These are phyloP conservation scores for Pseudopithomyces chartarum DNA, from an alignment of 2,329 filamentous ascomycete species.

Conservation along the genomic window DNA sequence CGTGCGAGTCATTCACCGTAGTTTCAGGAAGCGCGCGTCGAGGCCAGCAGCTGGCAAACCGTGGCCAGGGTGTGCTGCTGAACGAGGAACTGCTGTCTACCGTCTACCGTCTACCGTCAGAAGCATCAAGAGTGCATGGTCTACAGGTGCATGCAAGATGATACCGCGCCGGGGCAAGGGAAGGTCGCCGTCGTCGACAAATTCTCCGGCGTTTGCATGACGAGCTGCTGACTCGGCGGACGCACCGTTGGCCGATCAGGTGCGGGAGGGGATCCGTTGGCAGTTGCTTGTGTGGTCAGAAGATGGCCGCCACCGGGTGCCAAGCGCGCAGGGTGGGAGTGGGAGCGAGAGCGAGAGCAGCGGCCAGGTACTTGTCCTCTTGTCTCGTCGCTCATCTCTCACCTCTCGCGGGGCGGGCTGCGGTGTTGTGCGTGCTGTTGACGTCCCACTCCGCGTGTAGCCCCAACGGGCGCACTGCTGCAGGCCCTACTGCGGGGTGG, in stretches of 20 bases:
- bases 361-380: too few species aligned
- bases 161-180: conserved; percentile 25
- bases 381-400: too few species aligned
- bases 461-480: conserved; percentile 8
- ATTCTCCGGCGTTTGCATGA: conserved; percentile 16
- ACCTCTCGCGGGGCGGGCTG: background rate
- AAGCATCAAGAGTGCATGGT: too few species aligned
- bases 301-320: conserved; percentile 26
- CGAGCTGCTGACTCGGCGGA: conserved; percentile 10
- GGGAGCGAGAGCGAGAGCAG: background rate
- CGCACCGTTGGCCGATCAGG: conserved; percentile 14
- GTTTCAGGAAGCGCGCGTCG: conserved; percentile 10
- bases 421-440: conserved; percentile 17
- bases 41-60: background rate
- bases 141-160: too few species aligned
- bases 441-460: conserved; percentile 17
- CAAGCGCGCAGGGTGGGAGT: conserved; percentile 20
- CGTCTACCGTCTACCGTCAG: too few species aligned
- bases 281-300: conserved; percentile 27
- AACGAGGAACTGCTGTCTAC: too few species aligned
- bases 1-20: conserved; percentile 26
- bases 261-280: conserved; percentile 10
- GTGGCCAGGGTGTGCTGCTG: too few species aligned
- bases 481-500: conserved; percentile 18
- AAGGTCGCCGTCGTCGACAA: conserved; percentile 20